Conservation (phyloP, 495 filamentous ascomycete genomes). For the Apodospora peruviana region DNA sequence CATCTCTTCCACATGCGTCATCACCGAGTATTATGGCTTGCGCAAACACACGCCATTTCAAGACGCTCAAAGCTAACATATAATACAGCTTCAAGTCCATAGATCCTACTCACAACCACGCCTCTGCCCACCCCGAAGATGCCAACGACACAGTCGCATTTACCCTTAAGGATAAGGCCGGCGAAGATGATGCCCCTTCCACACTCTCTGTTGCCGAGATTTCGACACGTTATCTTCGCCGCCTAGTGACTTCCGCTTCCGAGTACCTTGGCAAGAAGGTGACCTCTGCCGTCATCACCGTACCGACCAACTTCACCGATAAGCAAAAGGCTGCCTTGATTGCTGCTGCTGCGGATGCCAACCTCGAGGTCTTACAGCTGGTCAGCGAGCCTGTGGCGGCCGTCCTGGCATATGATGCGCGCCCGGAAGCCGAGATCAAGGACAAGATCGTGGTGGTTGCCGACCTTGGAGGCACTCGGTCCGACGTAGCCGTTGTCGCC, state of each 20-base stretch:
- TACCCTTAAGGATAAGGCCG: slow-evolving; percentile 70
- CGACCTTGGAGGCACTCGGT: slow-evolving; percentile 88
- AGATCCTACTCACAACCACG: slow-evolving; percentile 91
- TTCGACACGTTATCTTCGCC: slow-evolving; percentile 77
- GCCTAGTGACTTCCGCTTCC: slow-evolving; percentile 74
- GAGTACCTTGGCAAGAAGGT: slow-evolving; percentile 90
- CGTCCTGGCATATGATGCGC: slow-evolving; percentile 85
- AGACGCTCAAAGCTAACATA: background rate
- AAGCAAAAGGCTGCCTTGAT: slow-evolving; percentile 75
- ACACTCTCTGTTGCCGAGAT: slow-evolving; percentile 78
- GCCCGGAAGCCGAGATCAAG: slow-evolving; percentile 62
- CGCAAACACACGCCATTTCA: background rate
- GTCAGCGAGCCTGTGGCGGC: slow-evolving; percentile 92
- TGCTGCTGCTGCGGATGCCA: slow-evolving; percentile 72
- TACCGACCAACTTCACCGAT: slow-evolving; percentile 89
- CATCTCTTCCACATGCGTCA: background rate
- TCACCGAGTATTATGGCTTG: background rate
- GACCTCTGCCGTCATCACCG: slow-evolving; percentile 85
- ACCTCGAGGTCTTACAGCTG: slow-evolving; percentile 83
- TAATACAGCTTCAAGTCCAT: slow-evolving; percentile 74
- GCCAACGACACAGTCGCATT: slow-evolving; percentile 70
- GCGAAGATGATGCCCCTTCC: slow-evolving; percentile 53
- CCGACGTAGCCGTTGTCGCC: slow-evolving; percentile 84
- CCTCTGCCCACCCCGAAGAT: slow-evolving; percentile 84
- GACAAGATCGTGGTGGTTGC: slow-evolving; percentile 93